Evolutionary conservation across 139 green algal genomes (phyloP), one percentile per base, ranked within the genome.

Genomic region (Haematococcus lacustris): DNA sequence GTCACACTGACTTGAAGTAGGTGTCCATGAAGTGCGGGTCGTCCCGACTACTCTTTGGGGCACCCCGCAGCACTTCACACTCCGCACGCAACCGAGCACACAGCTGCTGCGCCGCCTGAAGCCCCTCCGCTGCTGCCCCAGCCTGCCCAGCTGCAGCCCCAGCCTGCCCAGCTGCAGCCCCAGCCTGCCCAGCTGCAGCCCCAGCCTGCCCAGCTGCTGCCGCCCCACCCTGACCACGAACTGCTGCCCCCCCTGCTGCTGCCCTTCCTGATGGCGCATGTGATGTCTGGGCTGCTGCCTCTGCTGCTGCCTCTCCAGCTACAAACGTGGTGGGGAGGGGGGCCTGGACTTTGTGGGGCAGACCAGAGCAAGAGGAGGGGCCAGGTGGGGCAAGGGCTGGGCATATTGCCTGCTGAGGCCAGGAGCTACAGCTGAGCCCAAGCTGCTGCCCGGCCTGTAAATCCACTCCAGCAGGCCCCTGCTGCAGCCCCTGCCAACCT

Each of bases 21-120:
- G 68, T 91, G 30, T 83, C 80, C 75, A 95, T 78, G 78, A 95
- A 96, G 17, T 90, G 64, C 0, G 90, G 90, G 75, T 94, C 89
- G 47, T 92, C 89, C 32, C 50, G 71, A 9, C 76, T 83, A 5
- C 80, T 84, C 65, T 69, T 75, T 0, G 87, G 88, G 2, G 83
- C 76, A 2, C 86, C 87, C 33, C 77, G 81, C 25, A 91, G 79
- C 51, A 89, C n/a, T 35, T 94, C 90, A 65, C 85, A 91, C n/a
- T 81, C 75, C 0, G 87, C 75, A 17, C 90, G 76, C 65, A 92
- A 76, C 65, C 73, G 59, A 4, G 81, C 75, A 3, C 86, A 85
- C 4, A 85, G 39, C 34, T 70, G 66, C 68, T 89, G 80, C 17
- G 85, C 88, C 23, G 41, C 63, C 61, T 43, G 60, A 68, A 80